Conservation (phyloP, 768 basidiomycete genomes). For the Chlorophyllum brunneum region DNA sequence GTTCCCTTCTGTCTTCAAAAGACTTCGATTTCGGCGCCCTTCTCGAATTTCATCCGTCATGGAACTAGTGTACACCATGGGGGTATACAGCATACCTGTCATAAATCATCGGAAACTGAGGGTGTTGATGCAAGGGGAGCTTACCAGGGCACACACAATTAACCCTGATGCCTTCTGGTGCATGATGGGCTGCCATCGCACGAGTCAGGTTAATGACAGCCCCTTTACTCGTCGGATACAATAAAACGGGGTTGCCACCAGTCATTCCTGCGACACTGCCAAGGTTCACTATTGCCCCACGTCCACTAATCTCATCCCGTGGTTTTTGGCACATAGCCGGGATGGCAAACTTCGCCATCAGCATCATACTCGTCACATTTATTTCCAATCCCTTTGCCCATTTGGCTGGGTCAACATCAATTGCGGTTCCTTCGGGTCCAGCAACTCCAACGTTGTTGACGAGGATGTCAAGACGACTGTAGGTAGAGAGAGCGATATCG, state of each 20-base stretch:
- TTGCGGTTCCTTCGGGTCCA: slow-evolving; percentile 34
- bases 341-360: slow-evolving; percentile 39
- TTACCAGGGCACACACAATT: slow-evolving; percentile 39
- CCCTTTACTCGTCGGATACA: slow-evolving; percentile 41
- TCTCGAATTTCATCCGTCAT: slow-evolving; percentile 34
- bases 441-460: slow-evolving; percentile 40
- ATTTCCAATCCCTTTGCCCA: slow-evolving; percentile 34
- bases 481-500: slow-evolving; percentile 28
- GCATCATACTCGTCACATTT: slow-evolving; percentile 40
- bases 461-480: slow-evolving; percentile 38
- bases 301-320: slow-evolving; percentile 24
- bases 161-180: slow-evolving; percentile 34
- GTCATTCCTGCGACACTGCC: slow-evolving; percentile 33
- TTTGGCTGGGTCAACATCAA: slow-evolving; percentile 31
- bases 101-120: not conserved
- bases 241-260: slow-evolving; percentile 34
- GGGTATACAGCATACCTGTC: slow-evolving; percentile 38
- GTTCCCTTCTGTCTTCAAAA: slow-evolving; percentile 39
- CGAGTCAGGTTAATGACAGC: slow-evolving; percentile 41
- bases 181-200: slow-evolving; percentile 42
- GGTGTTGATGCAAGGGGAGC: not conserved
- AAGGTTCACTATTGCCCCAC: slow-evolving; percentile 39
- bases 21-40: slow-evolving; percentile 29
- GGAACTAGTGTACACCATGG: slow-evolving; percentile 35
- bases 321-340: slow-evolving; percentile 39